phyloP scores from a whole-genome alignment of 441 rosid genomes.

The Adansonia madagascariensis region DNA sequence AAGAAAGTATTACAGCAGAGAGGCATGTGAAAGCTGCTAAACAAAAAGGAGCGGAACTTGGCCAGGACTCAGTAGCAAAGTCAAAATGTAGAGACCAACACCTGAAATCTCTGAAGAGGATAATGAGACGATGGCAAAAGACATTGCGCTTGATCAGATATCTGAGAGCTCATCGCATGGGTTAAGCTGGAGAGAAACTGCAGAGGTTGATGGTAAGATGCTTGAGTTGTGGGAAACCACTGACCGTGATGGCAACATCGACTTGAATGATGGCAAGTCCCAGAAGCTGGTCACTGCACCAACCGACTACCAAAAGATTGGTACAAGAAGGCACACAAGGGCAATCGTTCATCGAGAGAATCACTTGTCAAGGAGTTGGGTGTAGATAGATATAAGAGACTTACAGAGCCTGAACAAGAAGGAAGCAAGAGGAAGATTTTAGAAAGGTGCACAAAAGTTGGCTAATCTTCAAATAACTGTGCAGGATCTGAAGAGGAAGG shows the following conservation, averaged over 20 bases:
- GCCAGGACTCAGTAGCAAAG: conserved; percentile 25
- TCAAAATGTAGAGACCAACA: conserved; percentile 40
- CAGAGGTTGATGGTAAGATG: conserved; percentile 56
- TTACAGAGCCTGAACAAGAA: conserved; percentile 62
- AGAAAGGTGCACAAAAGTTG: conserved; percentile 85
- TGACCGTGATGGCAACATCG: conserved; percentile 45
- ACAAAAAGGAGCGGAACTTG: conserved; percentile 29
- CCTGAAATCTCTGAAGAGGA: conserved; percentile 53
- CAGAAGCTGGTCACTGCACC: conserved; percentile 30
- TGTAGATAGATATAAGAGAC: conserved; percentile 68
- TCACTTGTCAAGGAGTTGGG: conserved; percentile 67
- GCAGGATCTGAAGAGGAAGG: conserved; percentile 75
- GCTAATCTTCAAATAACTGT: conserved; percentile 77
- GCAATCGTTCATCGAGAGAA: conserved; percentile 50
- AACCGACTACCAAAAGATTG: conserved; percentile 31
- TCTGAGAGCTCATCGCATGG: conserved; percentile 87
- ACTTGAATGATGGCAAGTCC: conserved; percentile 47
- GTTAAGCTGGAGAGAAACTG: conserved; percentile 60
- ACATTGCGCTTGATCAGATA: conserved; percentile 83
- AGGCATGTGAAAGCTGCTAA: conserved; percentile 34
- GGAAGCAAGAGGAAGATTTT: conserved; percentile 67
- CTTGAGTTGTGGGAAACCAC: conserved; percentile 67
- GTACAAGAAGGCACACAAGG: conserved; percentile 39
- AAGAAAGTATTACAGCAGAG: conserved; percentile 31
- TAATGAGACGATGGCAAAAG: conserved; percentile 74